These are phyloP conservation scores for Iberis pinnata DNA, from an alignment of 345 rosid genomes.

Conservation along the genomic window DNA sequence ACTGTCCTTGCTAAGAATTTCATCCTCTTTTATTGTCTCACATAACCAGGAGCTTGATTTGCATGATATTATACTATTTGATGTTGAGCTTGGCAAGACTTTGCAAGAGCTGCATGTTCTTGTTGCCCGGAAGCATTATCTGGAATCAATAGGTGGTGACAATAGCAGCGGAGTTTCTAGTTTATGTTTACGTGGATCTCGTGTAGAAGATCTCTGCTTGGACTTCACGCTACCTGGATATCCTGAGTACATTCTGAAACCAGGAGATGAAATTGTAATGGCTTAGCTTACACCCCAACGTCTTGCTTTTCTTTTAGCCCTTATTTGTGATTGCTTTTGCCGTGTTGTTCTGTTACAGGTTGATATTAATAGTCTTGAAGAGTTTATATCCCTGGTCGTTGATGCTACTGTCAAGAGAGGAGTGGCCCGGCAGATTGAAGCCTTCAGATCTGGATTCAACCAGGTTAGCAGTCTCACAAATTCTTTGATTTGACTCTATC, in stretches of 20 bases:
- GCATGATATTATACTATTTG: slow-evolving; percentile 73
- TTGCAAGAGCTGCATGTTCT: slow-evolving; percentile 76
- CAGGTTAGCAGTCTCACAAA: slow-evolving; percentile 46
- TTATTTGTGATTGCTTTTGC: slow-evolving; percentile 14
- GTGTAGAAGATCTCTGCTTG: slow-evolving; percentile 75
- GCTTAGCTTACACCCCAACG: slow-evolving; percentile 4
- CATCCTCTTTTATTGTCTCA: slow-evolving; percentile 15
- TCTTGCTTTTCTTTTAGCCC: slow-evolving; percentile 4
- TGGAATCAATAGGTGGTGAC: slow-evolving; percentile 44
- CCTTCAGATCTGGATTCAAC: slow-evolving; percentile 90
- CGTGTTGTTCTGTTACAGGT: slow-evolving; percentile 43
- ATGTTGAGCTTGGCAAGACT: slow-evolving; percentile 75
- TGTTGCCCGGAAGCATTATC: slow-evolving; percentile 65
- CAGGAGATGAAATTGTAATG: slow-evolving; percentile 75
- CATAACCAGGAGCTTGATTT: slow-evolving; percentile 87
- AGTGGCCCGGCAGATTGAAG: slow-evolving; percentile 73
- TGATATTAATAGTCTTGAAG: slow-evolving; percentile 71
- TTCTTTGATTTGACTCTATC: neutral
- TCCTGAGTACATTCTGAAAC: slow-evolving; percentile 72
- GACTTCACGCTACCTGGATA: slow-evolving; percentile 95
- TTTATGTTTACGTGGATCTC: slow-evolving; percentile 53
- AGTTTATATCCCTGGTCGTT: slow-evolving; percentile 72
- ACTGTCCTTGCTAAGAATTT: neutral
- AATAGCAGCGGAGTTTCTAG: slow-evolving; percentile 35
- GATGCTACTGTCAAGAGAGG: slow-evolving; percentile 91